Evolutionary conservation across 2,329 filamentous ascomycete species (phyloP).

Genomic region (Blumeria hordei): DNA sequence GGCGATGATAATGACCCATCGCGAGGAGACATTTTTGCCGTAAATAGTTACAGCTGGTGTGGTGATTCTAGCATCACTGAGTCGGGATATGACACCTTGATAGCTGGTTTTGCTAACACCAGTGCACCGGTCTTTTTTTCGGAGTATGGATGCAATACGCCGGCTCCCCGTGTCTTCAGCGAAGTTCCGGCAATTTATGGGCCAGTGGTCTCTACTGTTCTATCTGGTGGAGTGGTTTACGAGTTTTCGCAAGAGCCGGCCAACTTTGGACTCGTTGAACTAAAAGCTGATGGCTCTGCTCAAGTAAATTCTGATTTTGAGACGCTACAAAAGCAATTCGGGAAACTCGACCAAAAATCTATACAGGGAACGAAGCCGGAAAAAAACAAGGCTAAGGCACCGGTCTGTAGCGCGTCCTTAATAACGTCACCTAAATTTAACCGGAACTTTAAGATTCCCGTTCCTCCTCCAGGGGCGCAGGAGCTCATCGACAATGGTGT

Average conservation of each 20-base stretch:
- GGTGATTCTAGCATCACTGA: constrained; percentile 35
- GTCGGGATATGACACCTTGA: constrained; percentile 37
- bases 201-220: constrained; percentile 37
- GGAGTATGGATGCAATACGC: constrained; percentile 26
- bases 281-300: constrained; percentile 32
- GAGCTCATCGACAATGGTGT: constrained; percentile 59
- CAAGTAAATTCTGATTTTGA: constrained; percentile 41
- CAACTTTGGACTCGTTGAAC: constrained; percentile 37
- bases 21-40: constrained; percentile 48
- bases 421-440: constrained; percentile 47
- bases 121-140: constrained; percentile 15
- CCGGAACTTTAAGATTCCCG: constrained; percentile 57
- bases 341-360: constrained; percentile 43
- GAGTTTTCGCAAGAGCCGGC: constrained; percentile 53
- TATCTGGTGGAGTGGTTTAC: constrained; percentile 61
- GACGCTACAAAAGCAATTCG: constrained; percentile 52
- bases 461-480: constrained; percentile 39
- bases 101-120: constrained; percentile 36
- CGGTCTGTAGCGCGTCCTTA: constrained; percentile 38
- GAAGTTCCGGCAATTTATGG: constrained; percentile 54
- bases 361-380: constrained; percentile 39
- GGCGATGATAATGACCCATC: constrained; percentile 32
- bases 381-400: constrained; percentile 25
- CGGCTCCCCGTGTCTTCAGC: constrained; percentile 47
- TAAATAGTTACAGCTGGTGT: constrained; percentile 60